phyloP scores from a whole-genome alignment of 2,329 filamentous ascomycete genomes.

The Ophiognomonia clavigignenti-juglandacearum region DNA sequence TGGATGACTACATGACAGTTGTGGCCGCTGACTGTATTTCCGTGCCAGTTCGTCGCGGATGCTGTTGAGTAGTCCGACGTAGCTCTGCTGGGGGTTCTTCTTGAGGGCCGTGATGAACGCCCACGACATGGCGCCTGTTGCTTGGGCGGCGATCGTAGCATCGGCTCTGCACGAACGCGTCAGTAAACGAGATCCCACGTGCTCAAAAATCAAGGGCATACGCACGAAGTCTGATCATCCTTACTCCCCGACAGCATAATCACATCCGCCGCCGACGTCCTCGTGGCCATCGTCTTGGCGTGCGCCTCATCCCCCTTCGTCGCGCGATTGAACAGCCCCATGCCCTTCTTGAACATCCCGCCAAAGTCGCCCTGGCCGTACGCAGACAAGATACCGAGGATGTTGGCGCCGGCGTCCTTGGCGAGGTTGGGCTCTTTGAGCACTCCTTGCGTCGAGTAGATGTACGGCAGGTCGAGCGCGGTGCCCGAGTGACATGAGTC shows the following conservation, averaged over 20 bases:
- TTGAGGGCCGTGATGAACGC: constrained; percentile 90
- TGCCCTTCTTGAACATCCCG: constrained; percentile 73
- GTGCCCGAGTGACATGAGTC: constrained; percentile 65
- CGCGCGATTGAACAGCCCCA: constrained; percentile 86
- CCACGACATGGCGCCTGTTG: constrained; percentile 97
- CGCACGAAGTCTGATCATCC: constrained; percentile 88
- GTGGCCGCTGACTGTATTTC: constrained; percentile 91
- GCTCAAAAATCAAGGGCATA: too few relatives aligned
- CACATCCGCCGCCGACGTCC: constrained; percentile 91
- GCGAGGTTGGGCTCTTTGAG: constrained; percentile 65
- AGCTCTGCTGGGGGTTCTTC: constrained; percentile 97
- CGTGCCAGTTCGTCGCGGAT: constrained; percentile 86
- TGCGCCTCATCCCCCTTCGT: constrained; percentile 76
- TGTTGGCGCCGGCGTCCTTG: constrained; percentile 61
- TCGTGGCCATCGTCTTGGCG: constrained; percentile 75
- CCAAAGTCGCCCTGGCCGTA: constrained; percentile 70
- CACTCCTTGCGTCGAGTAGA: constrained; percentile 64
- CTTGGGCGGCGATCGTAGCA: constrained; percentile 83
- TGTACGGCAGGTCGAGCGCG: constrained; percentile 61
- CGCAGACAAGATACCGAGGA: constrained; percentile 55
- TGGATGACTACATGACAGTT: constrained; percentile 94
- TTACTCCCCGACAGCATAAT: constrained; percentile 98
- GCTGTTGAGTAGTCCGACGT: constrained; percentile 92
- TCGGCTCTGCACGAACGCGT: constrained; percentile 60
- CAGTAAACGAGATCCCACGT: not conserved